Evolutionary conservation across 768 basidiomycete species (phyloP).

Genomic region (Dendrothele bispora): DNA sequence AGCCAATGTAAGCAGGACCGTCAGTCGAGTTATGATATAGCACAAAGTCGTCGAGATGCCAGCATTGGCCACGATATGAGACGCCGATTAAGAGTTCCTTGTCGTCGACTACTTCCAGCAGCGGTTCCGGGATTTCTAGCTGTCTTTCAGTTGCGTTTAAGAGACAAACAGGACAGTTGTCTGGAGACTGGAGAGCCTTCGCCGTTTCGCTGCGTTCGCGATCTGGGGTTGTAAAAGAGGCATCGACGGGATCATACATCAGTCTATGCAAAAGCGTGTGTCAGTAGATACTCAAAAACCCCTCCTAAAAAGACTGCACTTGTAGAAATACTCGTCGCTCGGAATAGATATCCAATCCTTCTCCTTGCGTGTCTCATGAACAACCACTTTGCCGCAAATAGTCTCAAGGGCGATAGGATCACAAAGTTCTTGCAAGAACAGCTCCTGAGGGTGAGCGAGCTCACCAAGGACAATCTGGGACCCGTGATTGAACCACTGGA

Average conservation of each 20-base stretch:
- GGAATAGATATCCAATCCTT: constrained; percentile 18
- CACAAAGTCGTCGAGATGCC: constrained; percentile 65
- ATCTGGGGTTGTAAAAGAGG: constrained; percentile 46
- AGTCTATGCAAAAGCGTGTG: constrained; percentile 35
- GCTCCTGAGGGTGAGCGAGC: constrained; percentile 59
- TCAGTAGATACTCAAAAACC: constrained; percentile 1
- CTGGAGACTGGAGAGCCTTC: constrained; percentile 31
- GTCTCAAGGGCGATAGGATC: constrained; percentile 34
- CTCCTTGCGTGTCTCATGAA: constrained; percentile 18
- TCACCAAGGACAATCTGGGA: constrained; percentile 61
- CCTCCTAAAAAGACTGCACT: constrained; percentile 33
- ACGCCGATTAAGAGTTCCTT: too few relatives aligned
- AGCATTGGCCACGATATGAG: constrained; percentile 43
- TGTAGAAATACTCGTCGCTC: constrained; percentile 53
- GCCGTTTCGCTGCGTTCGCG: constrained; percentile 22
- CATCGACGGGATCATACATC: constrained; percentile 44
- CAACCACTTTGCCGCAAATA: constrained; percentile 48
- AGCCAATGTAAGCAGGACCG: constrained; percentile 57
- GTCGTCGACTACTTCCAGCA: constrained; percentile 21
- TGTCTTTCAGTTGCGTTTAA: constrained; percentile 29
- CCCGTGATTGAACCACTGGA: constrained; percentile 77
- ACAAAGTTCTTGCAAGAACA: constrained; percentile 63
- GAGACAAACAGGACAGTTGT: constrained; percentile 57
- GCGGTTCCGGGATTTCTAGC: constrained; percentile 30
- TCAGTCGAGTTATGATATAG: constrained; percentile 42